Conservation (phyloP, 2,329 filamentous ascomycete species). For the Pseudocercospora fuligena region DNA sequence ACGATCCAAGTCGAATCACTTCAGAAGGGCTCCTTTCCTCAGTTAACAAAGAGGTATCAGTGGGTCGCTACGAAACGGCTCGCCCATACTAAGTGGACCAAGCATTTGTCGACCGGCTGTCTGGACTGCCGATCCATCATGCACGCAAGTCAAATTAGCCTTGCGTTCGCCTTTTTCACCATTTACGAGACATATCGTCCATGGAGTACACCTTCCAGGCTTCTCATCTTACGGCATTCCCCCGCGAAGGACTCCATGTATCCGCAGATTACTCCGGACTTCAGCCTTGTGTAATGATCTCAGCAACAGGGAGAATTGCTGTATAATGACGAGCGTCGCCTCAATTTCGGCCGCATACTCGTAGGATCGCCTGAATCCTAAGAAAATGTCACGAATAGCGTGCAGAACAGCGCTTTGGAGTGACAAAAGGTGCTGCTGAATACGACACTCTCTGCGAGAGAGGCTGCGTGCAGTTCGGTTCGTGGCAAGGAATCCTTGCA, state of each 20-base stretch:
- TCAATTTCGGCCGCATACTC: background rate
- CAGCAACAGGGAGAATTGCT: background rate
- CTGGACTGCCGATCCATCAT: background rate
- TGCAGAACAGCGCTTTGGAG: background rate
- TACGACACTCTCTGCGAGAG: background rate
- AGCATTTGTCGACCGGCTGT: background rate
- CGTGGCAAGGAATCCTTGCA: background rate
- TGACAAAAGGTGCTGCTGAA: background rate
- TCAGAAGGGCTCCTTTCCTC: background rate
- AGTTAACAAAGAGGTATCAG: background rate
- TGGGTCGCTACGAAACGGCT: background rate
- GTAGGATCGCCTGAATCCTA: background rate
- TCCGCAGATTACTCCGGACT: background rate
- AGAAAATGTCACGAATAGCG: background rate
- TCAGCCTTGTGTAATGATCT: background rate
- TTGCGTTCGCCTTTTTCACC: background rate
- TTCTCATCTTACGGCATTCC: constrained; percentile 1
- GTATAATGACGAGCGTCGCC: background rate
- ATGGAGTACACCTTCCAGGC: background rate
- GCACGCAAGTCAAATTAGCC: background rate
- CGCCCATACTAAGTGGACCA: background rate
- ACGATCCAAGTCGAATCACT: background rate
- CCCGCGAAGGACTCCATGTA: background rate
- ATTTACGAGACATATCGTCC: background rate
- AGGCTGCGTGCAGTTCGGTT: constrained; percentile 7